Base-by-base conservation (phyloP, 2,329 filamentous ascomycete species). In the Microcera coccophila region DNA sequence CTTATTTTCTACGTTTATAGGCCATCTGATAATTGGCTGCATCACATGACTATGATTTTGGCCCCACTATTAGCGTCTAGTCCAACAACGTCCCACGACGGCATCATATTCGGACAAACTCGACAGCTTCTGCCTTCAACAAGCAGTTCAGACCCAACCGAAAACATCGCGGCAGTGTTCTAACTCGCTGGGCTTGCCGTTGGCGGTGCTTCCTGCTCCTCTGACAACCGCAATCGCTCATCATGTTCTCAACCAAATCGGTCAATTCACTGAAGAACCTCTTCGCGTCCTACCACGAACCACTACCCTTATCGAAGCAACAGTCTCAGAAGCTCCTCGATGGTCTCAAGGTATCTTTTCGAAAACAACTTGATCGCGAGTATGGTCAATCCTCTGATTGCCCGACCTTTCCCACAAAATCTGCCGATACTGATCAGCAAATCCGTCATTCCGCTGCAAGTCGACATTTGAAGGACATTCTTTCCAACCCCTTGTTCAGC, bases 331-430 rank as follows among this genome's bases (percentile, higher is more conserved):
- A 74, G 52, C 70, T 81, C 8, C 74, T 81, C 48, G 69, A 78
- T 41, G 69, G 71, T 24, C 68, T 82, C 39, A 81, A 78, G 38
- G 62, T 67, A 5, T 80, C 77, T 3, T 82, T 82, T 57, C 72
- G 78, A 39, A 70, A 70, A 41, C 73, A 79, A 21, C 73, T 82
- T n/a, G 76, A 81, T 53, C 68, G 64, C 33, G 77, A 81, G 55
- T 74, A 81, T 53, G 76, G 76, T 46, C 71, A 64, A 55, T 56
- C 66, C 21, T 49, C 62, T 14, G 57, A 67, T 8, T 48, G 49
- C 28, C 45, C 44, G 9, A 47, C 38, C n/a, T 15, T 47, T 28
- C 21, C 47, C 40, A 38, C 55, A 34, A 55, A 52, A 38, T 22
- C 47, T 32, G 34, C 43, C 24, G 55, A 58, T 20, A 21, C 47